Conservation (phyloP, 2,329 filamentous ascomycete genomes). For the Microascus cirrosus region DNA sequence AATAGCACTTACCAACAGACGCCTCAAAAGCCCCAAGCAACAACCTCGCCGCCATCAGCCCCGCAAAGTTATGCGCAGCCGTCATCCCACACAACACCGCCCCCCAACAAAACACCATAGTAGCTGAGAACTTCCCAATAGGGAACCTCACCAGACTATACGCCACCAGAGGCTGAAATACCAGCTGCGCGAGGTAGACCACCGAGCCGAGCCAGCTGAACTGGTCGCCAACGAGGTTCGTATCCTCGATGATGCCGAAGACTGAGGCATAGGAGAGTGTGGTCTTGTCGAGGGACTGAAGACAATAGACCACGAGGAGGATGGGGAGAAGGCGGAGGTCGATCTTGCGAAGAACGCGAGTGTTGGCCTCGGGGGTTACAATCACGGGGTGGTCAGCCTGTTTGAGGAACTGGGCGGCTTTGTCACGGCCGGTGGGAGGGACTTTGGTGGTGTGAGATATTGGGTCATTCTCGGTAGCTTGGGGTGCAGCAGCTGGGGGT, state of each 20-base stretch:
- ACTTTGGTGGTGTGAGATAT: background rate
- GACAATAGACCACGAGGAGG: slow-evolving; percentile 18
- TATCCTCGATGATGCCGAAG: slow-evolving; percentile 18
- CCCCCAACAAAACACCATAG: slow-evolving; percentile 42
- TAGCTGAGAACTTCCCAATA: slow-evolving; percentile 39
- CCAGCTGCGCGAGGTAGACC: slow-evolving; percentile 17
- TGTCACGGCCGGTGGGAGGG: slow-evolving; percentile 19
- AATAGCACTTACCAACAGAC: slow-evolving; percentile 18
- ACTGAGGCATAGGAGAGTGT: slow-evolving; percentile 17
- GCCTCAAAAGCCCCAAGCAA: slow-evolving; percentile 35
- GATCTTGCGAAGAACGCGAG: slow-evolving; percentile 21
- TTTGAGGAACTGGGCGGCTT: slow-evolving; percentile 36
- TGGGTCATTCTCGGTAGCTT: no score
- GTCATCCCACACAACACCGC: slow-evolving; percentile 39
- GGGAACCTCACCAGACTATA: slow-evolving; percentile 43
- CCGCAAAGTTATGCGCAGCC: slow-evolving; percentile 33
- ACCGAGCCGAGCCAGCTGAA: slow-evolving; percentile 18
- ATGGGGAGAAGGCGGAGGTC: slow-evolving; percentile 17
- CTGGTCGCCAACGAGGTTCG: slow-evolving; percentile 15
- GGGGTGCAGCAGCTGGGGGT: no score
- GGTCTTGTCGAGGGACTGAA: slow-evolving; percentile 18
- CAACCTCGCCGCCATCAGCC: slow-evolving; percentile 31
- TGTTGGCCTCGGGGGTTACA: slow-evolving; percentile 40
- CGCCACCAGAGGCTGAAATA: slow-evolving; percentile 40
- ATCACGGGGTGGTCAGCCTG: slow-evolving; percentile 30